phyloP scores from a whole-genome alignment of 108 stramenopile genomes.

The Ochromonas danica region DNA sequence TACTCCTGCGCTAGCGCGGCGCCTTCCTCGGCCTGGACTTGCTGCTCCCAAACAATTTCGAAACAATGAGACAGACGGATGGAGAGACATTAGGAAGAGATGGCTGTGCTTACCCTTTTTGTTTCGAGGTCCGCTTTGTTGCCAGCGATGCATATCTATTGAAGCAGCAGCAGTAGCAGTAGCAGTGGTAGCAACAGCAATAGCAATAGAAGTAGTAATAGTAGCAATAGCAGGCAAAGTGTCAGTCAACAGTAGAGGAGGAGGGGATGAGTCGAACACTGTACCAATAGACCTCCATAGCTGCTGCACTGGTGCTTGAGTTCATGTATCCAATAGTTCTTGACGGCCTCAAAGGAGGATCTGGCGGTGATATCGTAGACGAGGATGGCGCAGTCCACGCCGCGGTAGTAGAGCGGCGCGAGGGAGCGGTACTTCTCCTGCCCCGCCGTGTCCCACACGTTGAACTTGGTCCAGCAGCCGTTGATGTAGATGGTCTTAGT shows the following conservation, averaged over 20 bases:
- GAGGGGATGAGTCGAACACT: neutral
- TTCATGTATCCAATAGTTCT: slow-evolving; percentile 25
- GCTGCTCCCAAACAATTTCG: too few relatives aligned
- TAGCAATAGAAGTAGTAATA: too few relatives aligned
- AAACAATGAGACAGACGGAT: neutral
- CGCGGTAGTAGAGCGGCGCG: slow-evolving; percentile 5
- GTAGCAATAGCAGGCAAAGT: neutral
- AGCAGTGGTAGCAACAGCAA: too few relatives aligned
- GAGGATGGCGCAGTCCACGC: slow-evolving; percentile 10
- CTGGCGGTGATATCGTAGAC: slow-evolving; percentile 17
- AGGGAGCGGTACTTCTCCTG: slow-evolving; percentile 21
- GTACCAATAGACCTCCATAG: neutral
- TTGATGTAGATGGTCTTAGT: neutral
- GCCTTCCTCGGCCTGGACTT: neutral
- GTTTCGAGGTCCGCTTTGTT: neutral
- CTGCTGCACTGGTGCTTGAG: neutral
- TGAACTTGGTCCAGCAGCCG: neutral
- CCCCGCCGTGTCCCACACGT: slow-evolving; percentile 19
- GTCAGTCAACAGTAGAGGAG: neutral
- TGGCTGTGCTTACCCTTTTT: neutral
- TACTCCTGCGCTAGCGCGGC: neutral
- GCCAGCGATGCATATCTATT: slow-evolving; percentile 7
- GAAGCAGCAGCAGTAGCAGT: too few relatives aligned
- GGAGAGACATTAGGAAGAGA: neutral
- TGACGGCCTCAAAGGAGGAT: neutral